Base-by-base conservation (phyloP, 495 filamentous ascomycete species). In the Penicillium arizonense region DNA sequence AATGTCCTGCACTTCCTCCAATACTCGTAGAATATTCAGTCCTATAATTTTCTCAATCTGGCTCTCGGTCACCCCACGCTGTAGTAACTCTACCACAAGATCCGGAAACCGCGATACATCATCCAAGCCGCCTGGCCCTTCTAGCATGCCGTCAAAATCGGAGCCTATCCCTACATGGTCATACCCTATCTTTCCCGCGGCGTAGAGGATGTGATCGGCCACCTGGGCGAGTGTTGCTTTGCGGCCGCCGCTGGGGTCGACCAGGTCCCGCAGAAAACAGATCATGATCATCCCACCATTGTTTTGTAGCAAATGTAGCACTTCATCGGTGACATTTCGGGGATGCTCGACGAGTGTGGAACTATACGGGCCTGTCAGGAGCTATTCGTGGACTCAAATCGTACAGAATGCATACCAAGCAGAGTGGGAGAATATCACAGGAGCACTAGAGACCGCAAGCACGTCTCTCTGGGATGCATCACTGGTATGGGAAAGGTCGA, bases 21-120 rank as follows among this genome's bases (percentile, higher is more conserved):
- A n/a, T n/a, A n/a, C n/a, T n/a, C n/a, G n/a, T n/a, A n/a, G n/a
- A n/a, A n/a, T n/a, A n/a, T n/a, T n/a, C n/a, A n/a, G n/a, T n/a
- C n/a, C n/a, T n/a, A n/a, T n/a, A n/a, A n/a, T n/a, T n/a, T n/a
- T n/a, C n/a, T n/a, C n/a, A n/a, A n/a, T n/a, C n/a, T n/a, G n/a
- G n/a, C n/a, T n/a, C n/a, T n/a, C n/a, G n/a, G n/a, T n/a, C n/a
- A n/a, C n/a, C n/a, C n/a, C n/a, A n/a, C n/a, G n/a, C n/a, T n/a
- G n/a, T n/a, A n/a, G n/a, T n/a, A n/a, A n/a, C n/a, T n/a, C n/a
- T n/a, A 78, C 82, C 0, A 94, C 77, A 18, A 95, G 70, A 28
- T 80, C 80, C 3, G 89, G 89, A 63, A 81, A 91, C 62, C 85
- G 85, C 37, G 79, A 79, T 21, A 94, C 90, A 63, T 92, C 89